Conservation (phyloP, 179 eudicot genomes). For the Patellifolia procumbens region DNA sequence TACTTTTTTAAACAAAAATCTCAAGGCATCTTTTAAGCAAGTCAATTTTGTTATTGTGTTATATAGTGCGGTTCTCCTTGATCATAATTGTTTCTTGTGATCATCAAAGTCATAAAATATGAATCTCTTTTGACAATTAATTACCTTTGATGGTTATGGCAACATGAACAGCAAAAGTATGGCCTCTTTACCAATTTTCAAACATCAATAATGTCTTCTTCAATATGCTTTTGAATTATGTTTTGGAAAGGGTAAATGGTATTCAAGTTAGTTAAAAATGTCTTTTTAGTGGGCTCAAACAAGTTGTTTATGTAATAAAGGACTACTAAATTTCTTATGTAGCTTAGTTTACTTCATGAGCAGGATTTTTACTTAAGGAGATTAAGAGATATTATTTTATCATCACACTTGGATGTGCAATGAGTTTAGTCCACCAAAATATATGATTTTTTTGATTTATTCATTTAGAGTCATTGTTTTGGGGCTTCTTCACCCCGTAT, state of each 20-base stretch:
- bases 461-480: no score
- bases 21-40: background rate
- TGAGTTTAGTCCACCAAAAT: no score
- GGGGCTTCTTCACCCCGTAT: no score
- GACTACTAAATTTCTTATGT: background rate
- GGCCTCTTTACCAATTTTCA: background rate
- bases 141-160: background rate
- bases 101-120: background rate
- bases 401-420: no score
- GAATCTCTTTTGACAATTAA: background rate
- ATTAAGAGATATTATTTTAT: no score
- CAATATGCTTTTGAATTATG: background rate
- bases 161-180: background rate
- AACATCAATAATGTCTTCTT: background rate
- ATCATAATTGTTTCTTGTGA: background rate
- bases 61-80: background rate
- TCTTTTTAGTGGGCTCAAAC: no score
- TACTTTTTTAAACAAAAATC: background rate
- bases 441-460: no score
- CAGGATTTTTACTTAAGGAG: no score
- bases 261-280: no score
- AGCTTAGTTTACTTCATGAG: background rate
- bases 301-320: no score
- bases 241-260: background rate
- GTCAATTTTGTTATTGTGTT: conserved; percentile 6